Base-by-base conservation (phyloP, 495 filamentous ascomycete species). In the Xylaria cubensis region DNA sequence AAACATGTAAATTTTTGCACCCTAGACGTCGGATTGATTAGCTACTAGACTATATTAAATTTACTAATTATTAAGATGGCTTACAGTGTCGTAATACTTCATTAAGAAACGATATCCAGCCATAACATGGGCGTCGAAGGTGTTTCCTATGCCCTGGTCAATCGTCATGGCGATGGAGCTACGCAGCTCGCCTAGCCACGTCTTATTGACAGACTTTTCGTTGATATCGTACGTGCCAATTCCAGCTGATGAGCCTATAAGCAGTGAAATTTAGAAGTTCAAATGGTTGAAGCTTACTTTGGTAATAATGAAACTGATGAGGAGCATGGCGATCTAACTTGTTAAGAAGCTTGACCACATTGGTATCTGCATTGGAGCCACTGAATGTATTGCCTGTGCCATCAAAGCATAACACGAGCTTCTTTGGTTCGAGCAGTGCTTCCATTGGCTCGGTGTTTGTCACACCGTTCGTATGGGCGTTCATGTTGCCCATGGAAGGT, bases 101-200 rank as follows among this genome's bases (percentile, higher is more conserved):
- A 84, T 84, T 36, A 86, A 64, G 73, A 87, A 87, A 17, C 78
- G 75, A 64, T 87, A 87, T 4, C 85, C 85, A 44, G 78, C 77
- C 61, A 85, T 81, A 8, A 86, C 84, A 64, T 87, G 84, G 7
- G 78, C 70, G 53, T 82, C 81, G 64, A 86, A 86, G 2, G 82
- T 83, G 2, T 77, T 83, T 32, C 77, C 83, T 21, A 84, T 65
- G 8, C 78, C 83, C 58, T 79, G 74, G 46, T 85, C 83, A 24
- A 83, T 69, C 2, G 74, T 74, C 68, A 74, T 73, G 19, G 77
- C 73, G 41, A 78, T 29, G 26, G 72, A 73, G 21, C 72, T 77
- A 15, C 50, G 59, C 48, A 80, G 26, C 39, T 73, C 70, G n/a
- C 76, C 76, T 15, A 78, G 56, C 67, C 70, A 70, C 6, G 74